Conservation (phyloP, 106 monocot genomes). For the Chionographis japonica region DNA sequence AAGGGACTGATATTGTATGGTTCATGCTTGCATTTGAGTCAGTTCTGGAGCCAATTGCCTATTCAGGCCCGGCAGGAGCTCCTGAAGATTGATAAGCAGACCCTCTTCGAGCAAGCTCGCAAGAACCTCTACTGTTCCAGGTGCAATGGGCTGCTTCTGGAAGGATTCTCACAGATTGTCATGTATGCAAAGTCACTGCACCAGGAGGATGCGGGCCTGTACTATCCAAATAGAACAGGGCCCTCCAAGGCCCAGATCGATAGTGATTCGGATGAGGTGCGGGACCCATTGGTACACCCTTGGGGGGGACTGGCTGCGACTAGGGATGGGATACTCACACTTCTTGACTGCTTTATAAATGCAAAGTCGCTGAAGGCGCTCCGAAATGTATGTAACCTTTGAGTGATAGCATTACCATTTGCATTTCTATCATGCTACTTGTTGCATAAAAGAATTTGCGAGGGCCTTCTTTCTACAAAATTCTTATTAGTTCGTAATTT, state of each 20-base stretch:
- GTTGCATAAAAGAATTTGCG: too few relatives aligned
- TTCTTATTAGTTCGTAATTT: too few relatives aligned
- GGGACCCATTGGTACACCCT: slow-evolving; percentile 74
- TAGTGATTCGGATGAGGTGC: slow-evolving; percentile 35
- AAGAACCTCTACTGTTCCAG: slow-evolving; percentile 96
- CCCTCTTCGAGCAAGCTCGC: slow-evolving; percentile 79
- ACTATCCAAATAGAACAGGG: slow-evolving; percentile 19
- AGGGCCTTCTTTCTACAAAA: too few relatives aligned
- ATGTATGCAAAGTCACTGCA: slow-evolving; percentile 78
- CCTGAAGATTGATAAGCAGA: slow-evolving; percentile 85
- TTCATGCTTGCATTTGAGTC: slow-evolving; percentile 1
- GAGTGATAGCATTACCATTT: neutral
- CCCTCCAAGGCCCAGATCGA: slow-evolving; percentile 11
- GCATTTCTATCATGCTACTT: neutral
- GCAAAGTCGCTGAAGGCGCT: slow-evolving; percentile 52
- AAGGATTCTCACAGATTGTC: slow-evolving; percentile 84
- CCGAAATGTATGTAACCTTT: slow-evolving; percentile 62
- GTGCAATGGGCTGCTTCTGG: slow-evolving; percentile 93
- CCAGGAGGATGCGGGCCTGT: slow-evolving; percentile 27
- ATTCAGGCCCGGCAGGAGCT: slow-evolving; percentile 54
- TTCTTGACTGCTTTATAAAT: slow-evolving; percentile 72
- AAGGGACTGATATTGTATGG: neutral
- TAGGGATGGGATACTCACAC: slow-evolving; percentile 76
- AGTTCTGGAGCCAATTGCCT: slow-evolving; percentile 90
- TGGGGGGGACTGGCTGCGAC: slow-evolving; percentile 89